Evolutionary conservation across 805 yeast species (phyloP), one percentile per base, ranked within the genome.

Genomic region (Brettanomyces anomalus): DNA sequence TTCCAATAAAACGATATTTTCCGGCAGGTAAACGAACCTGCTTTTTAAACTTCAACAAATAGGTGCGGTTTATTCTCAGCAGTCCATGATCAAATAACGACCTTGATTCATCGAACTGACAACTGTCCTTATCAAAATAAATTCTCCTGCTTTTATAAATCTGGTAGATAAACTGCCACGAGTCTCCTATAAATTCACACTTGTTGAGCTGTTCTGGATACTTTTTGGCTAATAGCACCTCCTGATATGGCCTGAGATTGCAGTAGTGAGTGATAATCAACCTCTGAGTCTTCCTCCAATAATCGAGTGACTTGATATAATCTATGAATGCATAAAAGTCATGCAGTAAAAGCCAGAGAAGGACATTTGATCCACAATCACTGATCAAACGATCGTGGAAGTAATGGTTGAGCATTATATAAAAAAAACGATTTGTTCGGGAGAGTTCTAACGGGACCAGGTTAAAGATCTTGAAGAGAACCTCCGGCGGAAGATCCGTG

Each of bases 141-240:
- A 78, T 50, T 35, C 82, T 57, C 39, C 76, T 67, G 51, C 75
- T 77, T 46, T 66, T 67, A 44, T 75, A 57, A 6, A 79, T 58
- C 0, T 75, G 67, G 46, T 72, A 74, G 1, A 77, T 62, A 24
- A 77, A 59, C 47, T 61, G 65, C 82, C 83, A 79, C 0, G 79
- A 72, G 55, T 76, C 81, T 43, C 62, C 64, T 13, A 74, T 54
- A 46, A 53, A 73, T 43, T 55, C 46, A 42, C 59, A 58, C 32
- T 54, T 47, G 5, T 56, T 43, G 11, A 48, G 47, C n/a, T 54
- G 53, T 4, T 42, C 38, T 13, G 20, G 33, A 16, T 15, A 14
- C 13, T 16, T 7, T 8, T 15, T 18, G 17, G 11, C 31, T n/a
- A 17, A 15, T 10, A 8, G 14, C 7, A 16, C 24, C 11, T 5